A percentile compares a stretch with the other conserved stretches of the same genome.
phyloP scores from a whole-genome alignment of 768 basidiomycete genomes.

The Tricholoma matsutake region DNA sequence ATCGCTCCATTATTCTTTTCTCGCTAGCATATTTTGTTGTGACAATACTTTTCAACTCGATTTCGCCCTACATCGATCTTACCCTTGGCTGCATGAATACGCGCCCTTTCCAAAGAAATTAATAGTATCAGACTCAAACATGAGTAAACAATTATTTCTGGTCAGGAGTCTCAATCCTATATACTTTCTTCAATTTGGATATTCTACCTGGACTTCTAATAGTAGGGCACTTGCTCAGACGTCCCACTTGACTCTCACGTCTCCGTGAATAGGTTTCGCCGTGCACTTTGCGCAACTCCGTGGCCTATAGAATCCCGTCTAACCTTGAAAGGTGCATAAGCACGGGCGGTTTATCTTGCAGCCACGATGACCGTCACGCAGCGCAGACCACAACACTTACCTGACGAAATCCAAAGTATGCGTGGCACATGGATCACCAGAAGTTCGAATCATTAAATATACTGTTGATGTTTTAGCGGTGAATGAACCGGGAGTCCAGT shows the following conservation, averaged over 20 bases:
- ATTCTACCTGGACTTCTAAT: background rate
- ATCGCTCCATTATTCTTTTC: constrained; percentile 30
- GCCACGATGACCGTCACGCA: constrained; percentile 60
- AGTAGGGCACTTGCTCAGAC: background rate
- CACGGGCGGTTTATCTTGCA: background rate
- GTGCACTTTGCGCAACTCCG: background rate
- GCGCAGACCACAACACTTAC: constrained; percentile 59
- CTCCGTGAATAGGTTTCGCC: too few species aligned
- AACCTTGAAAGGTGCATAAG: background rate
- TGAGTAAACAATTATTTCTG: background rate
- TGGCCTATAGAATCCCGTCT: background rate
- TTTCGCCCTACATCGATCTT: background rate
- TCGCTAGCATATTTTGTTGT: constrained; percentile 16
- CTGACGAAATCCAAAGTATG: constrained; percentile 65
- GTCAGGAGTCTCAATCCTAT: background rate
- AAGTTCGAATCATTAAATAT: background rate
- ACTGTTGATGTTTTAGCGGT: constrained; percentile 42
- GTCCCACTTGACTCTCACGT: background rate
- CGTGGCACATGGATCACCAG: constrained; percentile 2
- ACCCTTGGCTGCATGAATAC: too few species aligned
- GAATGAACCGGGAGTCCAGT: constrained; percentile 79
- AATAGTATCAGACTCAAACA: background rate
- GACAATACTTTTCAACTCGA: constrained; percentile 7
- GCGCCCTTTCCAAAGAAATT: too few species aligned
- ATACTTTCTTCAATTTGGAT: background rate